Conservation (phyloP, 805 yeast species). For the Kodamaea kakaduensis region DNA sequence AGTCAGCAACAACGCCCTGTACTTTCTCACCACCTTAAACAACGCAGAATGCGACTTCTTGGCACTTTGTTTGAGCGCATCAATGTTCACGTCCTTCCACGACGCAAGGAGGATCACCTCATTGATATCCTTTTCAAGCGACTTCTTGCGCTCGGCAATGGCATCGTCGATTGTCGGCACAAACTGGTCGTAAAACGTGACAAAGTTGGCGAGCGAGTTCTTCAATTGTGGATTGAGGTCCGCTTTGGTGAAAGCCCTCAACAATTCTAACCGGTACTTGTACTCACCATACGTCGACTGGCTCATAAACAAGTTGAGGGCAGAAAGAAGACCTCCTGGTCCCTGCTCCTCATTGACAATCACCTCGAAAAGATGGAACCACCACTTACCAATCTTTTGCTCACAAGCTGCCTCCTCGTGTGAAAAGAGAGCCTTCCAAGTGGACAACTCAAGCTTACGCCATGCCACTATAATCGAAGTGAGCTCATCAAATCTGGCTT, state of each 20-base stretch:
- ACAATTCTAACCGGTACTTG: constrained; percentile 50
- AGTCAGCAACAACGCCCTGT: constrained; percentile 56
- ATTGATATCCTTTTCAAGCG: constrained; percentile 70
- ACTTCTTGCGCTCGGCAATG: constrained; percentile 44
- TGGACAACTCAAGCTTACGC: constrained; percentile 81
- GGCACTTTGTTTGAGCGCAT: constrained; percentile 91
- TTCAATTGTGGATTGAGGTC: constrained; percentile 14
- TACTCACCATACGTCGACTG: constrained; percentile 78
- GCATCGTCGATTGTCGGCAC: constrained; percentile 42
- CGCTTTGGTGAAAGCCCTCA: constrained; percentile 54
- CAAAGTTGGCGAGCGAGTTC: constrained; percentile 52
- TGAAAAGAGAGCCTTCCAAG: constrained; percentile 76
- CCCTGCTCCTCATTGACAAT: constrained; percentile 48
- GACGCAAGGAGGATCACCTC: constrained; percentile 88
- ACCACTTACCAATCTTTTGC: constrained; percentile 69
- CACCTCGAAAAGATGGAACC: constrained; percentile 86
- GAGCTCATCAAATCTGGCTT: constrained; percentile 49
- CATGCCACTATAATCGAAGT: constrained; percentile 77
- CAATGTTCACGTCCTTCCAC: constrained; percentile 95
- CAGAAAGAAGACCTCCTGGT: constrained; percentile 37
- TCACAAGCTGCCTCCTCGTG: constrained; percentile 54
- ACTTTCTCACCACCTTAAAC: constrained; percentile 80
- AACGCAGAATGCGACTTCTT: constrained; percentile 80
- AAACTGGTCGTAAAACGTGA: constrained; percentile 68
- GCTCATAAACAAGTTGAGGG: constrained; percentile 71